A percentile compares a stretch with the other conserved stretches of the same genome.
Conservation (phyloP, 2,329 filamentous ascomycete genomes). For the Paecilomyces sp. region DNA sequence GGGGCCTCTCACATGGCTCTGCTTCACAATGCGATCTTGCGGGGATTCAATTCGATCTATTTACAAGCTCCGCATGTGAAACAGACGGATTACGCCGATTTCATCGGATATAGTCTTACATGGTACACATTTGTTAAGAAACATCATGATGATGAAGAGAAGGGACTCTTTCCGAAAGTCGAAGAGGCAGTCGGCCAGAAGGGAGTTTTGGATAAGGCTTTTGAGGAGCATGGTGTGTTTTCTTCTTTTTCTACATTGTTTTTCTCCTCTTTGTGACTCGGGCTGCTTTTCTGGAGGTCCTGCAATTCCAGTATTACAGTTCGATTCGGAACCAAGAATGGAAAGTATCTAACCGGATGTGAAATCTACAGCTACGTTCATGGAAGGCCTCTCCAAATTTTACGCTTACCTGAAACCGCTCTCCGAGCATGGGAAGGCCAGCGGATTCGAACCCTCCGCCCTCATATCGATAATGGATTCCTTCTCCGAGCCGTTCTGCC, state of each 20-base stretch:
- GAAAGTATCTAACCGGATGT: too few species aligned
- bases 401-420: neutral
- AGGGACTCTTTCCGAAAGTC: conserved; percentile 26
- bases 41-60: conserved; percentile 35
- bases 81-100: conserved; percentile 23
- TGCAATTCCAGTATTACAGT: neutral
- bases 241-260: neutral
- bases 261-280: neutral
- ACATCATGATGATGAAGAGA: conserved; percentile 31
- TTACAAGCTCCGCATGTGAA: conserved; percentile 17
- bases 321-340: neutral
- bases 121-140: conserved; percentile 28
- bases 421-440: neutral
- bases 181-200: conserved; percentile 19
- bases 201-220: conserved; percentile 22
- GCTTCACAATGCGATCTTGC: conserved; percentile 33
- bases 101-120: conserved; percentile 26
- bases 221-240: conserved; percentile 24
- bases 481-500: neutral
- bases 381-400: neutral
- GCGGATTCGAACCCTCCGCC: neutral
- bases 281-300: too few species aligned
- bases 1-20: conserved; percentile 16
- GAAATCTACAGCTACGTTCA: neutral
- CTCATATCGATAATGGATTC: neutral